These are phyloP conservation scores for Aureobasidium sp. DNA, from an alignment of 2,329 filamentous ascomycete genomes.

Conservation along the genomic window DNA sequence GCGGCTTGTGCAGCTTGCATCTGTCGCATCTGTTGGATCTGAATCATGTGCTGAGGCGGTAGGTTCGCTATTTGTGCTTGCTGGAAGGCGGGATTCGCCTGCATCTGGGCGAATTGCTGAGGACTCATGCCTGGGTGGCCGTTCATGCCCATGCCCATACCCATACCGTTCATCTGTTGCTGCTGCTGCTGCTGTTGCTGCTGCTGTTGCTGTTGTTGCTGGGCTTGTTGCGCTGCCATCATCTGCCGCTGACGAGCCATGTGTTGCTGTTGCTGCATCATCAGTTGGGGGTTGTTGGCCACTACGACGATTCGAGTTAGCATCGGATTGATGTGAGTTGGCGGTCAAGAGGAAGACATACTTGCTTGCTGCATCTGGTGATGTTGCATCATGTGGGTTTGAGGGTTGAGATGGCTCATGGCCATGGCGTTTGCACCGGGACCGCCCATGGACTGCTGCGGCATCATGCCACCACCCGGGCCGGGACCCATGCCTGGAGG, in stretches of 20 bases:
- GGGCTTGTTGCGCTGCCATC: conserved; percentile 35
- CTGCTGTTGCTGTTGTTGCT: conserved; percentile 30
- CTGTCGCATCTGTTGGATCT: conserved; percentile 26
- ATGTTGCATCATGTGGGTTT: conserved; percentile 45
- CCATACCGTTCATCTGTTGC: conserved; percentile 30
- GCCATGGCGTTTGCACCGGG: conserved; percentile 55
- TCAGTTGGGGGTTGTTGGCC: conserved; percentile 26
- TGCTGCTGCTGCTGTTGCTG: conserved; percentile 29
- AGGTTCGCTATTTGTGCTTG: conserved; percentile 8
- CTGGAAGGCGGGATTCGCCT: conserved; percentile 21
- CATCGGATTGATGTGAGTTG: background rate
- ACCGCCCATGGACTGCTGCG: conserved; percentile 36
- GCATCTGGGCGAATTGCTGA: conserved; percentile 45
- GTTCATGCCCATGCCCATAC: conserved; percentile 47
- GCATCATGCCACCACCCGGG: conserved; percentile 26
- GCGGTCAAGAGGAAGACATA: conserved; percentile 14
- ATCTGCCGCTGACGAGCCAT: conserved; percentile 14
- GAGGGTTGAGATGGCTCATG: conserved; percentile 61
- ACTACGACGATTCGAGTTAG: conserved; percentile 32
- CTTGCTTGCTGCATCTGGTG: conserved; percentile 25
- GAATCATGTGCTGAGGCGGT: conserved; percentile 15
- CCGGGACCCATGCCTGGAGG: conserved; percentile 24
- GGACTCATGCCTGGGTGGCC: conserved; percentile 41
- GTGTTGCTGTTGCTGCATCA: conserved; percentile 31
- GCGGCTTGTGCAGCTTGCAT: conserved; percentile 24